phyloP scores from a whole-genome alignment of 1,139 yeast species.

The Nakaseomyces glabratus region DNA sequence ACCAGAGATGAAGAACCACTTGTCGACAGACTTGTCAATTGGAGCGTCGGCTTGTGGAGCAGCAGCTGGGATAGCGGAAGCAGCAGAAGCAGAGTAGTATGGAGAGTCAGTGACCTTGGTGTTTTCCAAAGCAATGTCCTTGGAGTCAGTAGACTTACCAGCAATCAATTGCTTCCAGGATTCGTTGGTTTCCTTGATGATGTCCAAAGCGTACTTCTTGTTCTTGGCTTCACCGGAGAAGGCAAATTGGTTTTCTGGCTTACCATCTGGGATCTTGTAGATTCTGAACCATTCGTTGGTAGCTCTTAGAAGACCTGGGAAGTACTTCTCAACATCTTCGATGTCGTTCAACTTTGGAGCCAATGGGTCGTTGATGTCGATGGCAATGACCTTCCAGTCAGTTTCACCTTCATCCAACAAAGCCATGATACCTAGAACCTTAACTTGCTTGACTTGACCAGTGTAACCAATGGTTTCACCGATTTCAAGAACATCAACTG shows the following conservation, averaged over 20 bases:
- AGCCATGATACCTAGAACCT: conserved; percentile 80
- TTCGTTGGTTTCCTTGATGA: conserved; percentile 58
- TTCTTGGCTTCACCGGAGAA: conserved; percentile 73
- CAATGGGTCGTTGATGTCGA: conserved; percentile 66
- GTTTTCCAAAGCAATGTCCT: conserved; percentile 57
- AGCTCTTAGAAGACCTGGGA: conserved; percentile 75
- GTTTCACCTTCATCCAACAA: conserved; percentile 87
- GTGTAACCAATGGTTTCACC: conserved; percentile 63
- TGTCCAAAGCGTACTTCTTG: conserved; percentile 62
- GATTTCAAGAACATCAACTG: conserved; percentile 83
- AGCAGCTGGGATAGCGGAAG: conserved; percentile 55
- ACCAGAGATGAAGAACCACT: conserved; percentile 98
- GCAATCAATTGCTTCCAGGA: conserved; percentile 63
- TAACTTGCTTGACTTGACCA: conserved; percentile 74
- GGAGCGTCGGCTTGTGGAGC: conserved; percentile 76
- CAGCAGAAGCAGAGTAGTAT: conserved; percentile 42
- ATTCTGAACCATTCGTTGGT: conserved; percentile 88
- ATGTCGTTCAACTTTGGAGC: conserved; percentile 65
- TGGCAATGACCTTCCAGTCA: conserved; percentile 85
- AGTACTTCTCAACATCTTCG: conserved; percentile 62
- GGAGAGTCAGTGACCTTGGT: conserved; percentile 58
- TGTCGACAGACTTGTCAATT: conserved; percentile 92
- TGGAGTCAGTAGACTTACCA: conserved; percentile 38
- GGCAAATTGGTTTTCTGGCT: conserved; percentile 80
- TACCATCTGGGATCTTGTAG: conserved; percentile 86